Base-by-base conservation (phyloP, 2,329 filamentous ascomycete genomes). In the Xylaria sp. region DNA sequence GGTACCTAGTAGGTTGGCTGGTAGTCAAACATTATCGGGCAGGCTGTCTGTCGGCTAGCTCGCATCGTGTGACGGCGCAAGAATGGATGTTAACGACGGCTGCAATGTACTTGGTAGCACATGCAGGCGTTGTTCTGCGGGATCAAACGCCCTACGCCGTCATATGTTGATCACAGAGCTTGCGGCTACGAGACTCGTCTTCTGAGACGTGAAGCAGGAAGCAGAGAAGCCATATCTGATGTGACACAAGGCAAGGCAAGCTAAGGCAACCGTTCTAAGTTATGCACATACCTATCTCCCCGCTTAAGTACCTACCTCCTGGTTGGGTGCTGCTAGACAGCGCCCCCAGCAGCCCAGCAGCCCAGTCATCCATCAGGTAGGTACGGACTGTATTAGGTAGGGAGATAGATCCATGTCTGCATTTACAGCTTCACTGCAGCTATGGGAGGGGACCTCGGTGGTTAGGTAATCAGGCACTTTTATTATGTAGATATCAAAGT, bases 101-200 rank as follows among this genome's bases (percentile, higher is more conserved):
- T 44, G 22, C 37, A 43, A n/a, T 42, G 50, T 43, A 51, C 42
- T 50, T 52, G 45, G 52, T 52, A 19, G 58, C 55, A 62, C 62
- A 53, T 46, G 46, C 49, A 52, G 54, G 20, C 52, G 50, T 57
- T 60, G 54, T 60, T 56, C 59, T 57, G 54, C 63, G 58, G 51
- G 56, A 63, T 65, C 60, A 64, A 66, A 65, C 60, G 57, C 50
- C 34, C 57, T 59, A 48, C 43, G 37, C 52, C 55, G 48, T 54
- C 55, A 48, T 50, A 47, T 38, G 49, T 46, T 42, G 43, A 48
- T 49, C 34, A 50, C 43, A 34, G 48, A 40, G 44, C 41, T n/a
- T 21, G 34, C 39, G 38, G 18, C 39, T 49, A 51, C 53, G 44
- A 48, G 26, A 54, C 48, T 60, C 57, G 58, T 54, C 54, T 59